Evolutionary conservation across 306 rosid species (phyloP), one percentile per base, ranked within the genome.

Genomic region (Quercus wislizeni): DNA sequence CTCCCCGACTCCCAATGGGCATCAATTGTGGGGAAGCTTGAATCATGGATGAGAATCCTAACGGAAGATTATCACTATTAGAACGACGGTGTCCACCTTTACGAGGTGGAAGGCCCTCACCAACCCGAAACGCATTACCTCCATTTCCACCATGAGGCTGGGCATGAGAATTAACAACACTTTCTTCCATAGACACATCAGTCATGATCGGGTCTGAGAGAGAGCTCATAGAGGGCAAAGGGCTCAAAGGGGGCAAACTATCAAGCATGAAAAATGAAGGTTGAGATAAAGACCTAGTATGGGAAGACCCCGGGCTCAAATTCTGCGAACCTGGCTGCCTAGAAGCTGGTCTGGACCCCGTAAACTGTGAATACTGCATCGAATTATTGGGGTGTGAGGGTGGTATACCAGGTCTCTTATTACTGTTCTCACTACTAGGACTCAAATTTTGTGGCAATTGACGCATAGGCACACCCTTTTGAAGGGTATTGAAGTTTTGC

Each of bases 221-320:
- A 1, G 89, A 75, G 59, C 87, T 76, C 0, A 71, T n/a, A 1
- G 86, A 12, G n/a, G 83, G 85, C 17, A 84, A 80, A 69, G 97
- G 97, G 27, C 92, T 87, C 90, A 90, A 76, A 0, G 97, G 98
- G 6, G 98, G 97, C 91, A 91, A 79, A 20, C 85, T 77, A 76
- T 91, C 94, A 5, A 86, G 78, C 0, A 87, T 76, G 52, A 91
- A 89, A 76, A 86, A 90, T 1, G 97, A 38, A 3, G 97, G 89
- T 41, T 90, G 97, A 30, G 98, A 91, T 74, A 83, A 46, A 51
- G 98, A 93, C 86, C 98, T 83, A 0, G 91, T 67, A 76, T 93
- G 98, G 17, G 91, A 85, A 19, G 87, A 74, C 3, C 81, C 91
- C 2, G 88, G 78, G 56, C 88, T 82, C 82, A 85, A 78, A 77